phyloP scores from a whole-genome alignment of 2,329 filamentous ascomycete genomes.

The Pseudocercospora vitis region DNA sequence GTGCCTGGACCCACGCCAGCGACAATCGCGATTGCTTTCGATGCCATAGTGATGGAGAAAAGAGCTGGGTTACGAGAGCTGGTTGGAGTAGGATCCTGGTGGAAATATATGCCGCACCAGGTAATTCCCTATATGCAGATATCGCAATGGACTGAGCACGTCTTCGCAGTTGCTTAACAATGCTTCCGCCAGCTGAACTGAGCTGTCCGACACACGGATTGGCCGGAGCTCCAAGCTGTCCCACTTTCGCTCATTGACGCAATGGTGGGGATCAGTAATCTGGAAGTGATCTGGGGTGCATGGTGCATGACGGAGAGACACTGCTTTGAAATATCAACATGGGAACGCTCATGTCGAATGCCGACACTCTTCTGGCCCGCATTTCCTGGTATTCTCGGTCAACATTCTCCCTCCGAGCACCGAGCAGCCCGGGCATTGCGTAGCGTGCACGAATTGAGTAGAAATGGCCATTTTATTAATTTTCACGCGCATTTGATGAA shows the following conservation, averaged over 20 bases:
- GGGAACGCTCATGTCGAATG: neutral
- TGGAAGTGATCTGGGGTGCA: neutral
- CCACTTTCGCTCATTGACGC: neutral
- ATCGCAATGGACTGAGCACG: no score
- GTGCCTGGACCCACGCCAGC: conserved; percentile 73
- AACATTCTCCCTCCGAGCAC: no score
- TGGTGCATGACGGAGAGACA: neutral
- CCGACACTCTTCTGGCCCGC: neutral
- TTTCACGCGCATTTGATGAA: neutral
- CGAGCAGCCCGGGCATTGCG: no score
- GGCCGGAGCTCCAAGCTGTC: neutral
- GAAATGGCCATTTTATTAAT: no score
- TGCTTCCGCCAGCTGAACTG: neutral
- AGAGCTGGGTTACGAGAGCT: neutral
- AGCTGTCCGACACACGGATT: neutral
- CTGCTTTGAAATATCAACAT: neutral
- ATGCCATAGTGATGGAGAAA: neutral
- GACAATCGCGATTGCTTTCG: conserved; percentile 62
- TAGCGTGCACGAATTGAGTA: no score
- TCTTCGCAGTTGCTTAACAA: conserved; percentile 4
- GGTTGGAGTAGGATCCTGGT: neutral
- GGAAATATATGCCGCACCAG: no score
- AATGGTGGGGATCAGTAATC: conserved; percentile 6
- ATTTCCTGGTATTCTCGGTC: neutral
- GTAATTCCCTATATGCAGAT: no score